Evolutionary conservation across 129 eudicot species (phyloP).

Genomic region (Chrysanthemum makinoi): DNA sequence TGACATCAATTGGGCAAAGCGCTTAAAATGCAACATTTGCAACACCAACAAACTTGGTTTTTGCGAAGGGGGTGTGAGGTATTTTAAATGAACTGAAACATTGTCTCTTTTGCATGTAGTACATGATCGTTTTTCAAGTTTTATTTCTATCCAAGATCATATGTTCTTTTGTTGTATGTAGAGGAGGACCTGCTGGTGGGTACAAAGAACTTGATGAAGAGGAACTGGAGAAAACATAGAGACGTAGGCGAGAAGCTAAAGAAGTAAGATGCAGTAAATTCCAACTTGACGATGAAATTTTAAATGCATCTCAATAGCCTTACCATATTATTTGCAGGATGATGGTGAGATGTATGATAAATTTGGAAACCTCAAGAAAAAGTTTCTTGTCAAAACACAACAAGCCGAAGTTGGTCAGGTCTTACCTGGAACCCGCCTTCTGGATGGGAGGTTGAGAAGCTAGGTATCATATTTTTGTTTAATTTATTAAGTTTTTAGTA

Average conservation of each 20-base stretch:
- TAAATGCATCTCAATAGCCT: background rate
- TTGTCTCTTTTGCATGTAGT: background rate
- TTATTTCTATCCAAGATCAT: background rate
- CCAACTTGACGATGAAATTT: no score
- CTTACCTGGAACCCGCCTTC: conserved; percentile 89
- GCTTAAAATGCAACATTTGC: conserved; percentile 89
- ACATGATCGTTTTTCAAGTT: background rate
- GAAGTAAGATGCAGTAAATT: conserved; percentile 46
- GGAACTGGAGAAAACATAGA: conserved; percentile 83
- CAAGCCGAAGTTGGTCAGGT: conserved; percentile 52
- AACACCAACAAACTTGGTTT: conserved; percentile 96
- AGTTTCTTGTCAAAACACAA: conserved; percentile 6
- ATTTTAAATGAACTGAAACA: conserved; percentile 8
- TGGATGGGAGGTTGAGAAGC: conserved; percentile 94
- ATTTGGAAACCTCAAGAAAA: conserved; percentile 19
- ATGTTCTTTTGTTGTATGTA: conserved; percentile 16
- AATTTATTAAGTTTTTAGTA: background rate
- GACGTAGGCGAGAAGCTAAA: conserved; percentile 90
- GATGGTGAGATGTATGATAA: conserved; percentile 54
- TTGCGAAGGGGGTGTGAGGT: conserved; percentile 97
- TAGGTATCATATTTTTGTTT: conserved; percentile 42
- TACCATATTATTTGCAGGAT: no score
- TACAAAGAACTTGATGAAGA: conserved; percentile 98
- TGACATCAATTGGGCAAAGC: conserved; percentile 98
- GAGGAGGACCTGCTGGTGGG: conserved; percentile 99